Base-by-base conservation (phyloP, 2,329 filamentous ascomycete genomes). In the Didymella keratinophila region DNA sequence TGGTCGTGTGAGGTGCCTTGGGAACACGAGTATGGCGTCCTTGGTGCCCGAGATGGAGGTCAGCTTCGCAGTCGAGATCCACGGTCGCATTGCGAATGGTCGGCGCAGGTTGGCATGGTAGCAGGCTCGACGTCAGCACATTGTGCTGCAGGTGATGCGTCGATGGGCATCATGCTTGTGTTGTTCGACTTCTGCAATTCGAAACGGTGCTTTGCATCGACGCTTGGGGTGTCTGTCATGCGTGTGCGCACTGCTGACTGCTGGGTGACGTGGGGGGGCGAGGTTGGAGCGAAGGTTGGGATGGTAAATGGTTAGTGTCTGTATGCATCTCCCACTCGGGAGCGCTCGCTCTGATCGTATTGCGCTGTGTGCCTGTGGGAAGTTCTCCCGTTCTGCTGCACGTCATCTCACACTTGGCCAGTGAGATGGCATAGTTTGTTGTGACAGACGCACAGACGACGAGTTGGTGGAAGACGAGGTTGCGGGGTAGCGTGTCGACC, bases 401-500 rank as follows among this genome's bases (percentile, higher is more conserved):
- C 56, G 49, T 58, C 56, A 58, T 58, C 18, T 50, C 30, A n/a
- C 39, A 18, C 44, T 49, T 34, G 44, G 21, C 56, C 56, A 58
- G 44, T 53, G 44, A 45, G 25, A 53, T 53, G 45, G 56, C 50
- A 34, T 20, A 18, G 41, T 23, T 18, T 16, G 41, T 20, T 18
- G 42, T 28, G 28, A 20, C 7, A 21, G 39, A 52, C 53, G 64
- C 62, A 65, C 59, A 61, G 61, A 56, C 56, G 32, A 44, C 39
- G 32, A 14, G 48, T 52, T 53, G 23, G 42, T 59, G 45, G 42
- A 43, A 43, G 49, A 45, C 45, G 53, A 52, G 41, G 58, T 59
- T 70, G 67, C 65, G 66, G 66, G 67, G 67, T 68, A 67, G 53
- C 52, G 53, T 52, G 11, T 55, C 10, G 2, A 39, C 46, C n/a